Percentiles rank a stretch among this genome's conserved stretches.
Conservation (phyloP, 2,329 filamentous ascomycete species). For the Colletotrichum sansevieriae region DNA sequence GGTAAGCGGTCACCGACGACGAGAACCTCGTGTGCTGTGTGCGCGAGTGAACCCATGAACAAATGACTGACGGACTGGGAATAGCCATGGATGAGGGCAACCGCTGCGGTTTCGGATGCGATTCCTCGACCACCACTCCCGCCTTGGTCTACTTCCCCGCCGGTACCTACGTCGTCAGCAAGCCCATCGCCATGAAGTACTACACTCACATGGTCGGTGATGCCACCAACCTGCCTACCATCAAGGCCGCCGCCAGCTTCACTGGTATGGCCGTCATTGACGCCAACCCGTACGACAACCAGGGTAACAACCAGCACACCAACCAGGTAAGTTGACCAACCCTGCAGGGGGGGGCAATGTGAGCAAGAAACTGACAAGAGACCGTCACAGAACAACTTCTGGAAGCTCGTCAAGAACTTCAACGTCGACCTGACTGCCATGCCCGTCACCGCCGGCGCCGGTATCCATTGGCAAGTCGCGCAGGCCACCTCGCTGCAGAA, state of each 20-base stretch:
- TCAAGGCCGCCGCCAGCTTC: conserved; percentile 82
- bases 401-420: conserved; percentile 85
- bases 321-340: conserved; percentile 68
- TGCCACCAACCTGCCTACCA: conserved; percentile 75
- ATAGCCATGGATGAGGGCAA: conserved; percentile 76
- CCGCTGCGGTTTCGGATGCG: conserved; percentile 85
- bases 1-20: conserved; percentile 49
- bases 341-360: too few species aligned
- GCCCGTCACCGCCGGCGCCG: conserved; percentile 71
- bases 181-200: conserved; percentile 86
- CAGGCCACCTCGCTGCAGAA: conserved; percentile 86
- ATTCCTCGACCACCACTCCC: conserved; percentile 85
- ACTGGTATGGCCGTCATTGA: conserved; percentile 90
- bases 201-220: conserved; percentile 95
- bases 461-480: conserved; percentile 89
- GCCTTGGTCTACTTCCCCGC: conserved; percentile 93
- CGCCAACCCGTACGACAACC: conserved; percentile 82
- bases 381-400: conserved; percentile 68
- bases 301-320: conserved; percentile 80
- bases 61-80: neutral
- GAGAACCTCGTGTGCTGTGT: neutral
- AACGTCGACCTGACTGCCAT: conserved; percentile 80
- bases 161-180: conserved; percentile 86
- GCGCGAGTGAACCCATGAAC: too few species aligned
- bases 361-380: conserved; percentile 49